Evolutionary conservation across 805 yeast species (phyloP).

Genomic region (Candida tallmaniae): DNA sequence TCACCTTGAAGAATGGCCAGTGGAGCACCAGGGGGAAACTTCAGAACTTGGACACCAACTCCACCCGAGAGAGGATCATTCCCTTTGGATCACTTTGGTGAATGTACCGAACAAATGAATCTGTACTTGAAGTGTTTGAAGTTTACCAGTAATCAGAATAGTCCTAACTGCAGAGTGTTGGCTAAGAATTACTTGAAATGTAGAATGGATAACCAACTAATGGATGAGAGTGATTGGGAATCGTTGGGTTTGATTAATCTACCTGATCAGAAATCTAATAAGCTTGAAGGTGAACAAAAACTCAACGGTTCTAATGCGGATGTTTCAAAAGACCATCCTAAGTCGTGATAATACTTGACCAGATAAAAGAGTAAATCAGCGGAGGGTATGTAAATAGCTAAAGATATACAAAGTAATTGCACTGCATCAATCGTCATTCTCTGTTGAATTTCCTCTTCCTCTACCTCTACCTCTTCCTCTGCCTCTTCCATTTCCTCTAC

Average conservation of each 20-base stretch:
- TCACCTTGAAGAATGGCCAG: too few relatives aligned
- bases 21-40: conserved; percentile 35
- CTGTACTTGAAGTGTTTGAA: conserved; percentile 76
- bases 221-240: conserved; percentile 42
- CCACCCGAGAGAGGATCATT: conserved; percentile 97
- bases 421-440: not conserved
- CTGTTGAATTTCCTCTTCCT: conserved; percentile 1
- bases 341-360: too few relatives aligned
- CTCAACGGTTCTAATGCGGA: too few relatives aligned
- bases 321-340: too few relatives aligned
- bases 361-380: too few relatives aligned
- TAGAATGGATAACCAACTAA: conserved; percentile 71
- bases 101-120: conserved; percentile 73
- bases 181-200: conserved; percentile 83
- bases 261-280: conserved; percentile 25
- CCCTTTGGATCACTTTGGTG: conserved; percentile 85
- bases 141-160: conserved; percentile 73
- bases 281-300: too few relatives aligned
- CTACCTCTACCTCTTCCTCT: conserved; percentile 8
- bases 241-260: conserved; percentile 39
- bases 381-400: not conserved
- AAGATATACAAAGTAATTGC: too few relatives aligned
- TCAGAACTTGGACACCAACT: conserved; percentile 58
- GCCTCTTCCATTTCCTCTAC: conserved; percentile 14
- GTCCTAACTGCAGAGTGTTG: conserved; percentile 81